A percentile compares a stretch with the other conserved stretches of the same genome.
Conservation (phyloP, 2,329 filamentous ascomycete species). For the Fragosphaeria purpurea region DNA sequence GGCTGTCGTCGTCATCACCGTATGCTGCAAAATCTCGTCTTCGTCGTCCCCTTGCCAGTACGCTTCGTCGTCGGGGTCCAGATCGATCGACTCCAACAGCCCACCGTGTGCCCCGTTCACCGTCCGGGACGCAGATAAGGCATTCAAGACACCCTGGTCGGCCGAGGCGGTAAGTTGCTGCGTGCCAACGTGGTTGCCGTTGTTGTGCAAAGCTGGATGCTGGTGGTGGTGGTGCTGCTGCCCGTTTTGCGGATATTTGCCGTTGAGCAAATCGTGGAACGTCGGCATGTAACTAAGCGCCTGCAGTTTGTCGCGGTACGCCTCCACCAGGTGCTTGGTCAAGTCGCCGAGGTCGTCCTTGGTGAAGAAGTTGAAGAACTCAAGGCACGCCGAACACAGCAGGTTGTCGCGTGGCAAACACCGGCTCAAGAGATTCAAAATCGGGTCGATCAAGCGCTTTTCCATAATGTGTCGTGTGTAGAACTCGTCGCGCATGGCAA, state of each 20-base stretch:
- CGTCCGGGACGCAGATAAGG: neutral
- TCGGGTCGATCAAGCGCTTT: conserved; percentile 70
- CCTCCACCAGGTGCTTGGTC: conserved; percentile 73
- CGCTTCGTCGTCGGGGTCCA: conserved; percentile 79
- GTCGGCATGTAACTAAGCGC: conserved; percentile 74
- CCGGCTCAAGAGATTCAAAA: conserved; percentile 72
- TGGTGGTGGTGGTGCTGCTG: conserved; percentile 45
- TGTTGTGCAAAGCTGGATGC: conserved; percentile 25
- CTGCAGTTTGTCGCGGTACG: conserved; percentile 68
- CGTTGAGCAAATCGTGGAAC: conserved; percentile 60
- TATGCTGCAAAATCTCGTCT: conserved; percentile 60
- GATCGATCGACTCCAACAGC: conserved; percentile 21
- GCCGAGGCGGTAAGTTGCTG: neutral
- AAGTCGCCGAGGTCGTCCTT: conserved; percentile 72
- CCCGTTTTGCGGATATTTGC: conserved; percentile 3
- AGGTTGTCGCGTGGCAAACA: conserved; percentile 90
- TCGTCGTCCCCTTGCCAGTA: conserved; percentile 91
- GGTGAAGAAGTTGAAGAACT: conserved; percentile 86
- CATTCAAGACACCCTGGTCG: neutral
- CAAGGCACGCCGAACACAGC: conserved; percentile 84
- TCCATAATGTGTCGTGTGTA: conserved; percentile 79
- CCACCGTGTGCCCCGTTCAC: conserved; percentile 4
- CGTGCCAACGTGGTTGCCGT: neutral
- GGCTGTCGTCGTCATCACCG: conserved; percentile 18
- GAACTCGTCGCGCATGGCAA: conserved; percentile 81